Percentiles rank a stretch among this genome's conserved stretches.
Evolutionary conservation across 495 filamentous ascomycete genomes (phyloP).

Genomic region (Alectoria sarmentosa): DNA sequence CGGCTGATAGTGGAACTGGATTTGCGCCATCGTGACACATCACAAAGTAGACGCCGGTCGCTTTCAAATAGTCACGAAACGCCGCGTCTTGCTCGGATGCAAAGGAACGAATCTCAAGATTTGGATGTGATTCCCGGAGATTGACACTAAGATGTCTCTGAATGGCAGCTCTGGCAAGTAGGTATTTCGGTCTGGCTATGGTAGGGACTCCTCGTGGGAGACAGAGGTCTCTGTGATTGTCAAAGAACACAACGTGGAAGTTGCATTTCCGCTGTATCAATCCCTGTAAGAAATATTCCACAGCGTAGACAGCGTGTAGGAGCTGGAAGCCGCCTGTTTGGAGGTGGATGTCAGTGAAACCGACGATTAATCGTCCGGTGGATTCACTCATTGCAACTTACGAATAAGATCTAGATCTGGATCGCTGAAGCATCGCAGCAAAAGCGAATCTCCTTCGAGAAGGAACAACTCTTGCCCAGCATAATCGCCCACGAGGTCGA

Average conservation of each 20-base stretch:
- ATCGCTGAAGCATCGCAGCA: slow-evolving; percentile 54
- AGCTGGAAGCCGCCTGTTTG: slow-evolving; percentile 56
- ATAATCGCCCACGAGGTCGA: slow-evolving; percentile 67
- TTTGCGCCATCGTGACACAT: slow-evolving; percentile 58
- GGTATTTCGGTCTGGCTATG: slow-evolving; percentile 40
- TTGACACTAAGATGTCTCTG: slow-evolving; percentile 51
- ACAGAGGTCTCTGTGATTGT: slow-evolving; percentile 40
- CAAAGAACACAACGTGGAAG: slow-evolving; percentile 65
- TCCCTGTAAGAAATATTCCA: slow-evolving; percentile 56
- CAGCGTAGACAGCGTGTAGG: slow-evolving; percentile 60
- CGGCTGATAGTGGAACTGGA: neutral
- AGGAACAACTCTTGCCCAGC: slow-evolving; percentile 64
- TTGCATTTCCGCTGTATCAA: slow-evolving; percentile 55
- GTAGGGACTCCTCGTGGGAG: slow-evolving; percentile 31
- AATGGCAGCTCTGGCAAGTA: slow-evolving; percentile 53
- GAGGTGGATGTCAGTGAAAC: neutral
- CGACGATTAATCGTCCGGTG: neutral
- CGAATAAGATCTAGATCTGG: slow-evolving; percentile 52
- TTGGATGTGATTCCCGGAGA: slow-evolving; percentile 27
- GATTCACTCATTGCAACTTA: slow-evolving; percentile 24
- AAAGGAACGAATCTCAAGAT: slow-evolving; percentile 42
- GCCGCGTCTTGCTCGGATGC: slow-evolving; percentile 34
- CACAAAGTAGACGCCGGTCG: slow-evolving; percentile 53
- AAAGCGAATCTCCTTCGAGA: slow-evolving; percentile 65
- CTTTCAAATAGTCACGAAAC: slow-evolving; percentile 48